Evolutionary conservation across 768 basidiomycete genomes (phyloP).

Genomic region (Phylloporus arenicola): DNA sequence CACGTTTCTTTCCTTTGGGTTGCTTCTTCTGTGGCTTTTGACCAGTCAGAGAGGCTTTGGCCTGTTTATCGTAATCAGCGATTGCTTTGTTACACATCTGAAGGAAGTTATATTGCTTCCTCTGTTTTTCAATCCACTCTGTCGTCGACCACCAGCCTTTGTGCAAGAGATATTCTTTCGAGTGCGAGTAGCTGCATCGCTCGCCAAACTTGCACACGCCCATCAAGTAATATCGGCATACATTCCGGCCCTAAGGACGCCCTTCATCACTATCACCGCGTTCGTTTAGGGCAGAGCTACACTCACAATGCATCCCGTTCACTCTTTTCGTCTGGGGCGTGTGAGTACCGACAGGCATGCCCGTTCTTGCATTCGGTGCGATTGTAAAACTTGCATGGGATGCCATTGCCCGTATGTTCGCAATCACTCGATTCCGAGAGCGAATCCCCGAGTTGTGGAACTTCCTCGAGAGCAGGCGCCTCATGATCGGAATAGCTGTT

Average conservation of each 20-base stretch:
- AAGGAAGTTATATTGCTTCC: neutral
- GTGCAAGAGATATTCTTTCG: conserved; percentile 38
- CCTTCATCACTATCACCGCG: neutral
- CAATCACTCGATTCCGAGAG: conserved; percentile 53
- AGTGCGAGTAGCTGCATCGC: conserved; percentile 47
- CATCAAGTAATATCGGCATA: conserved; percentile 40
- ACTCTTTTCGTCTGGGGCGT: conserved; percentile 52
- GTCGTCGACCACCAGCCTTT: conserved; percentile 43
- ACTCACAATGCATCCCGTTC: conserved; percentile 51
- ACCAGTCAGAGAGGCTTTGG: neutral
- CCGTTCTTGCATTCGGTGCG: conserved; percentile 45
- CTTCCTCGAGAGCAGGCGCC: conserved; percentile 15
- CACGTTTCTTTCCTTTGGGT: conserved; percentile 2
- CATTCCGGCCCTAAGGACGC: conserved; percentile 44
- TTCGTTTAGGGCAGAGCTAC: neutral
- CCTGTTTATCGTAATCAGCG: neutral
- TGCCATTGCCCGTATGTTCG: conserved; percentile 45
- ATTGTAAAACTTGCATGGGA: conserved; percentile 55
- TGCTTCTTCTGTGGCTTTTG: conserved; percentile 2
- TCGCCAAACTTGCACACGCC: conserved; percentile 36
- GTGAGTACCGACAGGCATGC: conserved; percentile 40
- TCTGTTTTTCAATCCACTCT: conserved; percentile 5
- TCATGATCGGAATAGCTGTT: conserved; percentile 13
- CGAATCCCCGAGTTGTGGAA: conserved; percentile 34
- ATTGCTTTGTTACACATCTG: neutral